A percentile compares a stretch with the other conserved stretches of the same genome.
Conservation (phyloP, 345 rosid genomes). For the Combretum micranthum region DNA sequence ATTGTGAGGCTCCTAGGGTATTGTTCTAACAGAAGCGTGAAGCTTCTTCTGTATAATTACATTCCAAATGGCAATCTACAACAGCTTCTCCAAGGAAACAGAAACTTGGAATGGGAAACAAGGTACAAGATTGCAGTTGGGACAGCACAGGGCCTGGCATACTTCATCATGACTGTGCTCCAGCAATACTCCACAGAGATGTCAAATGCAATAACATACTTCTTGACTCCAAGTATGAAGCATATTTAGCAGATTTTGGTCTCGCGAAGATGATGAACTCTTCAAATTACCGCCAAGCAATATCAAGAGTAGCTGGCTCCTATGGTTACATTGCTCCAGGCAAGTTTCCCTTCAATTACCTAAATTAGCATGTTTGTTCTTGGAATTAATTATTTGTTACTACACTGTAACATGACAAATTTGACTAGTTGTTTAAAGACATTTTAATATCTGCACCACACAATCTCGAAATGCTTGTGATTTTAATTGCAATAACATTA, state of each 20-base stretch:
- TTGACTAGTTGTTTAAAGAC: too few species aligned
- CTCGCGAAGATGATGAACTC: slow-evolving; percentile 81
- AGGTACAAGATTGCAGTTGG: slow-evolving; percentile 89
- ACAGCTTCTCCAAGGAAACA: slow-evolving; percentile 58
- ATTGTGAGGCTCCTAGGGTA: slow-evolving; percentile 85
- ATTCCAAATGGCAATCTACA: slow-evolving; percentile 76
- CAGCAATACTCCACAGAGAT: slow-evolving; percentile 83
- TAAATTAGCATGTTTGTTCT: too few species aligned
- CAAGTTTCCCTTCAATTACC: slow-evolving; percentile 11
- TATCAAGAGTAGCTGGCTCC: slow-evolving; percentile 89
- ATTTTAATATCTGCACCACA: too few species aligned
- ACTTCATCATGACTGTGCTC: slow-evolving; percentile 93
- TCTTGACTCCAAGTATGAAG: slow-evolving; percentile 71
- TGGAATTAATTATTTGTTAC: too few species aligned
- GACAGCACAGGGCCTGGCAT: slow-evolving; percentile 87
- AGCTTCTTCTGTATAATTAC: slow-evolving; percentile 84
- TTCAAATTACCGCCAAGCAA: slow-evolving; percentile 63
- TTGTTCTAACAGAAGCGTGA: slow-evolving; percentile 75
- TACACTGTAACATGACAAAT: too few species aligned
- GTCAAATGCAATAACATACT: slow-evolving; percentile 92
- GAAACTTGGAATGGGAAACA: slow-evolving; percentile 83
- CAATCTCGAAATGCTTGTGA: too few species aligned
- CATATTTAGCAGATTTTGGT: slow-evolving; percentile 88
- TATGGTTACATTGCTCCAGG: slow-evolving; percentile 98
- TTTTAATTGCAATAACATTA: background rate